Evolutionary conservation across 148 eudicot species (phyloP), one percentile per base, ranked within the genome.

Genomic region (Amaranthus palmeri): DNA sequence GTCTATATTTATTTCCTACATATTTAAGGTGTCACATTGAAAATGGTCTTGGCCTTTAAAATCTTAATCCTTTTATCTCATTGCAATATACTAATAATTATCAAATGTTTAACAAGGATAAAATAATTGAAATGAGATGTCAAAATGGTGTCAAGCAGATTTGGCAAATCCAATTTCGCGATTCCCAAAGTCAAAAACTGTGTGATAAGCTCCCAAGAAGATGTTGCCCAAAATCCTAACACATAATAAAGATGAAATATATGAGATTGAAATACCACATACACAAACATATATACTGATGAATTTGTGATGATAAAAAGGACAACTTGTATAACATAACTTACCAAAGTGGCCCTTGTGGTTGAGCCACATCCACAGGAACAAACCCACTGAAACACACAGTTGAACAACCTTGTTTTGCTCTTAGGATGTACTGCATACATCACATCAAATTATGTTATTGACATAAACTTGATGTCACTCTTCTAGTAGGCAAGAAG

Each of bases 301-400:
- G 43, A 13, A 25, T 18, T 74, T 15, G 17, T 58, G 14, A 53
- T 18, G 4, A 25, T 25, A 25, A 25, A 25, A 13, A 58, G 54
- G 3, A 50, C 5, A 41, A 12, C 6, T 5, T 48, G 40, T 25
- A 72, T 14, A 1, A 65, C 7, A 36, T 58, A 15, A 77, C 75
- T 70, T 76, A 84, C 90, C 90, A 87, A 18, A 87, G 85, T 8
- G 90, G 86, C 10, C 82, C 85, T 48, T 75, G 74, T 41, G 86
- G 77, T 12, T 80, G 54, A 78, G 84, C 78, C 54, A 87, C 81
- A 67, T 87, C 90, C 56, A 87, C 56, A 44, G 85, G 76, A 45
- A 74, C 76, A 69, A 87, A 83, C 46, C 86, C 85, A 66, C 70
- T 82, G 10, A 87, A 57, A 54, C 90, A 87, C 55, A 74, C 15